Percentiles rank a stretch among this genome's conserved stretches.
These are phyloP conservation scores for Claviceps purpurea DNA, from an alignment of 2,329 filamentous ascomycete genomes.

Conservation along the genomic window DNA sequence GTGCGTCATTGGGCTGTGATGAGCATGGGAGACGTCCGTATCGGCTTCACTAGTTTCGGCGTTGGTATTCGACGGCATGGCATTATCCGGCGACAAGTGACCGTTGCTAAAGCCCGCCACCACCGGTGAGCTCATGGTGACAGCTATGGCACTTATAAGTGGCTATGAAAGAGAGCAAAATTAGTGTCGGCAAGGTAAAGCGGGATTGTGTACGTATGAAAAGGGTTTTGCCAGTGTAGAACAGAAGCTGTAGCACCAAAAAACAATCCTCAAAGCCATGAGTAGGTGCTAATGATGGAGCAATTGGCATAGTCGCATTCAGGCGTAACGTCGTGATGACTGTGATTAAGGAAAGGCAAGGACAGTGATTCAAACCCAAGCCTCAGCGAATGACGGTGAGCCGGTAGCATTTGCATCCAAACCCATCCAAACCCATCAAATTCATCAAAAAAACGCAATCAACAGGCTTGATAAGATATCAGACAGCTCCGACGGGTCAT, in stretches of 20 bases:
- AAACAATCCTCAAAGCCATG: conserved; percentile 7
- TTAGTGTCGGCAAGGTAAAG: conserved; percentile 20
- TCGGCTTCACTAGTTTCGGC: conserved; percentile 31
- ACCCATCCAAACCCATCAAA: conserved; percentile 19
- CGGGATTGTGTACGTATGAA: conserved; percentile 3
- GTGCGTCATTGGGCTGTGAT: conserved; percentile 40
- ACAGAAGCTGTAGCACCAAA: conserved; percentile 17
- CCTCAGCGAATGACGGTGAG: conserved; percentile 9
- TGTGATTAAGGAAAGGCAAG: conserved; percentile 30
- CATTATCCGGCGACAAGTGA: conserved; percentile 42
- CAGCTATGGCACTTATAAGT: conserved; percentile 47
- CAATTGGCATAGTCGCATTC: conserved; percentile 31
- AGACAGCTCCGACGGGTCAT: conserved; percentile 22
- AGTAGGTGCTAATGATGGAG: conserved; percentile 14
- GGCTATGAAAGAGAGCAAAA: conserved; percentile 21
- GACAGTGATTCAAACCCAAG: conserved; percentile 28
- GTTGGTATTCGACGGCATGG: conserved; percentile 25
- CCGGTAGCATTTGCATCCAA: conserved; percentile 15
- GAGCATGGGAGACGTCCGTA: conserved; percentile 63
- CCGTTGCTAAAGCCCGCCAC: conserved; percentile 54
- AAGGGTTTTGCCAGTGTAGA: conserved; percentile 12
- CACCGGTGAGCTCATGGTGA: conserved; percentile 50
- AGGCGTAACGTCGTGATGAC: conserved; percentile 28
- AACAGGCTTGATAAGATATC: conserved; percentile 12
- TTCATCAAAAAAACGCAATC: conserved; percentile 21